A percentile compares a stretch with the other conserved stretches of the same genome.
Conservation (phyloP, 495 filamentous ascomycete species). For the Hypoxylon cercidicola region DNA sequence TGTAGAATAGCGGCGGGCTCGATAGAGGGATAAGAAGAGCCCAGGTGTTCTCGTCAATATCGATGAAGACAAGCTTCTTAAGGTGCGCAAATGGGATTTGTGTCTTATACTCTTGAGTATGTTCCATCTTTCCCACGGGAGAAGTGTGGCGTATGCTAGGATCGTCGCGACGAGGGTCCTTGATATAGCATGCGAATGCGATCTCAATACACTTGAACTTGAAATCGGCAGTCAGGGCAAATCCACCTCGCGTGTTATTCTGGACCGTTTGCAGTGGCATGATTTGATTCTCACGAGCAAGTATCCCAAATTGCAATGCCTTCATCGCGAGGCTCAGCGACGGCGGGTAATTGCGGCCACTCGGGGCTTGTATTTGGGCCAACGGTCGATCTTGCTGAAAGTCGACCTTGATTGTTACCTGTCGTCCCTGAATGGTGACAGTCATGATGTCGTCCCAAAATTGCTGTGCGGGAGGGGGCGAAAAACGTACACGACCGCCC, state of each 20-base stretch:
- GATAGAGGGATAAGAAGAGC: slow-evolving; percentile 68
- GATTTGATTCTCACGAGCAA: slow-evolving; percentile 48
- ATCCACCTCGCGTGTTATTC: slow-evolving; percentile 6
- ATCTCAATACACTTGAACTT: slow-evolving; percentile 54
- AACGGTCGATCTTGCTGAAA: slow-evolving; percentile 10
- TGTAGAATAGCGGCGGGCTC: slow-evolving; percentile 72
- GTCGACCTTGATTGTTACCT: slow-evolving; percentile 10
- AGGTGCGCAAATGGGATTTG: slow-evolving; percentile 73
- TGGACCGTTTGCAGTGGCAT: slow-evolving; percentile 63
- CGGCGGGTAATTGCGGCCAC: slow-evolving; percentile 43
- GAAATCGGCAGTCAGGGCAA: slow-evolving; percentile 57
- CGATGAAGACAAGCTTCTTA: slow-evolving; percentile 62
- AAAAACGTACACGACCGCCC: slow-evolving; percentile 47
- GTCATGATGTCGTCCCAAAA: slow-evolving; percentile 36
- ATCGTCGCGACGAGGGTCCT: slow-evolving; percentile 48
- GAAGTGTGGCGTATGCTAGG: slow-evolving; percentile 26
- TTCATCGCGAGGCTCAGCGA: slow-evolving; percentile 44
- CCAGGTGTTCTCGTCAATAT: slow-evolving; percentile 45
- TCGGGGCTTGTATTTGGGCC: slow-evolving; percentile 10
- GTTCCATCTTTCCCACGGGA: slow-evolving; percentile 36
- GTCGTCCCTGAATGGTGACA: slow-evolving; percentile 18
- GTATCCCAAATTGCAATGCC: slow-evolving; percentile 64
- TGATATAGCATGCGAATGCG: slow-evolving; percentile 53
- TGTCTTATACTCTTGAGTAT: slow-evolving; percentile 54
- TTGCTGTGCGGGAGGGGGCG: slow-evolving; percentile 46